Base-by-base conservation (phyloP, 225 moss, liverwort and hornwort species). In the Rhytidiadelphus loreus region DNA sequence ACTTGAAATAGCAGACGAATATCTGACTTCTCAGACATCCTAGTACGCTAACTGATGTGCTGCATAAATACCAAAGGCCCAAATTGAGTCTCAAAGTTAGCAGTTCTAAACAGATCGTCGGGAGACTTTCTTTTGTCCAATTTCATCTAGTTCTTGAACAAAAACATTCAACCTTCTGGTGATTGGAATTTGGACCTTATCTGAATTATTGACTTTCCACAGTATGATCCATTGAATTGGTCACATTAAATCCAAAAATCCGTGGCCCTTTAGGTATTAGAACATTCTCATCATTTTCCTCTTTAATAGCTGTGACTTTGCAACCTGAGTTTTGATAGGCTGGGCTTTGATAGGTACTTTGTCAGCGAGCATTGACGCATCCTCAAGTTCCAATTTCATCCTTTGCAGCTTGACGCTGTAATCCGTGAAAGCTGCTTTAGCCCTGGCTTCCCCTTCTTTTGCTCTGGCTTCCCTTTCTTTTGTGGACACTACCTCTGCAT, bases 341-440 rank as follows among this genome's bases (percentile, higher is more conserved):
- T 85, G 93, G 93, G 91, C 88, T 84, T 90, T 88, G 93, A 88
- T 86, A 84, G 86, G 87, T 94, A 94, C 94, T 91, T 94, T 94
- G 91, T 92, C 92, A 88, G 89, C 87, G 44, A 87, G 87, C 85
- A 59, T 87, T 70, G 88, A 82, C 63, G 89, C 83, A 86, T 92
- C 87, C 86, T 92, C 91, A 68, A 94, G 87, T 32, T 92, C 94
- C 71, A 83, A 79, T 72, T 85, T 89, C 91, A 90, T 91, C 81
- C 74, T 92, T 75, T 92, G 94, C 78, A 94, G 83, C 83, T 94
- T 94, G 56, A 91, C 44, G 75, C 91, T 94, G 77, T 91, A 92
- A n/a, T 92, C 94, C 44, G 83, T 53, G 80, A 94, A 91, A 65
- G 92, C 92, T 57, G 91, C 90, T 91, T 90, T 94, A 13, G 91